phyloP scores from a whole-genome alignment of 768 basidiomycete species.

The Hypholoma sublateritium region DNA sequence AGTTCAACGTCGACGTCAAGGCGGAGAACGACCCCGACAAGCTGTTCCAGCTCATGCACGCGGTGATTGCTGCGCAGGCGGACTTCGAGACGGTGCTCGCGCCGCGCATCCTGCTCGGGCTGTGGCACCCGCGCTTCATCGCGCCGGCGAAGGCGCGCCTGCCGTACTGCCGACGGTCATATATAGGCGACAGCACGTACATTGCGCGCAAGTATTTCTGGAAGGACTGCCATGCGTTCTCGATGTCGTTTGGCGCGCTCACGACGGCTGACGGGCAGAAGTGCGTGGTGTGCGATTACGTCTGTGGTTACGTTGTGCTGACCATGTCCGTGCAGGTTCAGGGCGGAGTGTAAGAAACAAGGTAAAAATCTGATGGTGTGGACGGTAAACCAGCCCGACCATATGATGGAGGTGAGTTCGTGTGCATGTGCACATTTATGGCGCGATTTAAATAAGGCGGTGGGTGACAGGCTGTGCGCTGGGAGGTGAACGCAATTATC shows the following conservation, averaged over 20 bases:
- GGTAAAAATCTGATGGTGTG: conserved; percentile 91
- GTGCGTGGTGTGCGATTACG: conserved; percentile 38
- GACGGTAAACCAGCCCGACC: conserved; percentile 90
- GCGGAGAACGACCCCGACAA: conserved; percentile 85
- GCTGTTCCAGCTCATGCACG: conserved; percentile 81
- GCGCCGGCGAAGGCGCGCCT: conserved; percentile 70
- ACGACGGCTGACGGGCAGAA: conserved; percentile 70
- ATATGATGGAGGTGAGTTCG: conserved; percentile 82
- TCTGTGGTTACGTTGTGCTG: not conserved
- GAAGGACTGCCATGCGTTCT: conserved; percentile 84
- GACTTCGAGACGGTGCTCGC: conserved; percentile 77
- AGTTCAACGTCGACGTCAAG: conserved; percentile 92
- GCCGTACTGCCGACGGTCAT: conserved; percentile 81
- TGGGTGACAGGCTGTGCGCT: conserved; percentile 61
- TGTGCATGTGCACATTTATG: conserved; percentile 4
- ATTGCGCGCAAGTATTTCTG: conserved; percentile 89
- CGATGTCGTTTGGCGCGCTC: conserved; percentile 74
- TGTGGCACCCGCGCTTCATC: conserved; percentile 93
- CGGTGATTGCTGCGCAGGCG: conserved; percentile 58
- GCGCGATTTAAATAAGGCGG: conserved; percentile 1
- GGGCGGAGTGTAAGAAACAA: conserved; percentile 70
- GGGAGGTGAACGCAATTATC: conserved; percentile 77
- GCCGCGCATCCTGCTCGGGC: conserved; percentile 76
- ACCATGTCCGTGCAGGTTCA: conserved; percentile 53
- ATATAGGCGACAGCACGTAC: conserved; percentile 75